phyloP scores from a whole-genome alignment of 352 stramenopile genomes.

The Elongisporangium prolatum region DNA sequence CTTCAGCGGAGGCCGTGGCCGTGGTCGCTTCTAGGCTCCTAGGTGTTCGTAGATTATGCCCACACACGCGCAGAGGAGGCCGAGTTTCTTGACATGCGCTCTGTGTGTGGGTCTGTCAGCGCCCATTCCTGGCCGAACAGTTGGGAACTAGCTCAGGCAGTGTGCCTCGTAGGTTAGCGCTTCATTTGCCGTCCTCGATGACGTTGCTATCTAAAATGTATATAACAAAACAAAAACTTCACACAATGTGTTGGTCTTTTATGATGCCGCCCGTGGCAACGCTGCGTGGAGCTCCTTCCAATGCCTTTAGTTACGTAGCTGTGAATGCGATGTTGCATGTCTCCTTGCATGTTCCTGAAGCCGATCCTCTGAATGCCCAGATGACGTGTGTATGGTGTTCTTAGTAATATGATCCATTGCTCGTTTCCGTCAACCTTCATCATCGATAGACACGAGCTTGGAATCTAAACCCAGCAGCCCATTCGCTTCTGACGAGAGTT shows the following conservation, averaged over 20 bases:
- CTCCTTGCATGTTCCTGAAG: too few relatives aligned
- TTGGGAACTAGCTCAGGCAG: not conserved
- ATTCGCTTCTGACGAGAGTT: too few relatives aligned
- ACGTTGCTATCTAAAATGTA: constrained; percentile 1
- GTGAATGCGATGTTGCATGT: too few relatives aligned
- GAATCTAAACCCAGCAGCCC: too few relatives aligned
- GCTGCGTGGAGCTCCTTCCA: too few relatives aligned
- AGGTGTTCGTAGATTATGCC: constrained; percentile 33
- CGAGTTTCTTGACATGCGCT: not conserved
- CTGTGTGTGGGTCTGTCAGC: constrained; percentile 1
- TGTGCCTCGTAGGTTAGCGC: not conserved
- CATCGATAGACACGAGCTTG: too few relatives aligned
- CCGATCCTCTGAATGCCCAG: too few relatives aligned
- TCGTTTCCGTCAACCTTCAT: too few relatives aligned
- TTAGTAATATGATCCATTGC: too few relatives aligned
- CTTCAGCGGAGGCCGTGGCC: constrained; percentile 25
- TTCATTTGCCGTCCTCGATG: constrained; percentile 1
- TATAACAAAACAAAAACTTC: not conserved
- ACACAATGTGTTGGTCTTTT: not conserved
- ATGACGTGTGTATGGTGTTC: too few relatives aligned
- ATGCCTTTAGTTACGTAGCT: too few relatives aligned
- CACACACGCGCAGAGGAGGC: not conserved
- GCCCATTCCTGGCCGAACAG: not conserved
- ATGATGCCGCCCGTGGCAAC: too few relatives aligned
- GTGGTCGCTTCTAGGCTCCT: constrained; percentile 31